phyloP scores from a whole-genome alignment of 441 rosid genomes.

The Euphorbia schlechtendalii region DNA sequence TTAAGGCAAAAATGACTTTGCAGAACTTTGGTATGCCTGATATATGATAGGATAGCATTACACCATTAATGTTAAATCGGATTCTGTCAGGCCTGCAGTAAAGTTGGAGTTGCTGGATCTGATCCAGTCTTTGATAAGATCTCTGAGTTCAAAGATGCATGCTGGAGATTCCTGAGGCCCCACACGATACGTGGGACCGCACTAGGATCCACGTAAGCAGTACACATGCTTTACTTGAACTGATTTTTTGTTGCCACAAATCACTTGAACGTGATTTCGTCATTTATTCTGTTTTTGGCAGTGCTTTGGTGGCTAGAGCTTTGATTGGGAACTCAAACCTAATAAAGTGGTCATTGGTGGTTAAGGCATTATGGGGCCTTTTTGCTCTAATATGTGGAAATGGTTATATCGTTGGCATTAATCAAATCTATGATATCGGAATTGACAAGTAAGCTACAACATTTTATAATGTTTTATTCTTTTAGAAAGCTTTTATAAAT shows the following conservation, averaged over 20 bases:
- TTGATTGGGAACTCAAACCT: slow-evolving; percentile 73
- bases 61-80: slow-evolving; percentile 30
- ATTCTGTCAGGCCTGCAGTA: slow-evolving; percentile 60
- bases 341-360: slow-evolving; percentile 74
- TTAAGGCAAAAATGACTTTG: background rate
- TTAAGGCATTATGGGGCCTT: slow-evolving; percentile 80
- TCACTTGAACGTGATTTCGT: slow-evolving; percentile 15
- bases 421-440: slow-evolving; percentile 91
- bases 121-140: slow-evolving; percentile 55
- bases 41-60: slow-evolving; percentile 13
- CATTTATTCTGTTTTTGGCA: slow-evolving; percentile 30
- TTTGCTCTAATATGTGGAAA: slow-evolving; percentile 89
- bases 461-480: background rate
- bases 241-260: slow-evolving; percentile 9
- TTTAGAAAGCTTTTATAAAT: background rate
- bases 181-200: slow-evolving; percentile 94
- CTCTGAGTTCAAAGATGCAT: slow-evolving; percentile 67
- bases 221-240: slow-evolving; percentile 10
- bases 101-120: slow-evolving; percentile 75
- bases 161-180: slow-evolving; percentile 97
- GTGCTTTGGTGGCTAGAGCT: slow-evolving; percentile 89
- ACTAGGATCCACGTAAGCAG: slow-evolving; percentile 66
- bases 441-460: slow-evolving; percentile 72
- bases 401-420: slow-evolving; percentile 96
- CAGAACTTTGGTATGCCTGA: background rate